Base-by-base conservation (phyloP, 1,139 yeast genomes). In the Saccharomycopsis hybrid region DNA sequence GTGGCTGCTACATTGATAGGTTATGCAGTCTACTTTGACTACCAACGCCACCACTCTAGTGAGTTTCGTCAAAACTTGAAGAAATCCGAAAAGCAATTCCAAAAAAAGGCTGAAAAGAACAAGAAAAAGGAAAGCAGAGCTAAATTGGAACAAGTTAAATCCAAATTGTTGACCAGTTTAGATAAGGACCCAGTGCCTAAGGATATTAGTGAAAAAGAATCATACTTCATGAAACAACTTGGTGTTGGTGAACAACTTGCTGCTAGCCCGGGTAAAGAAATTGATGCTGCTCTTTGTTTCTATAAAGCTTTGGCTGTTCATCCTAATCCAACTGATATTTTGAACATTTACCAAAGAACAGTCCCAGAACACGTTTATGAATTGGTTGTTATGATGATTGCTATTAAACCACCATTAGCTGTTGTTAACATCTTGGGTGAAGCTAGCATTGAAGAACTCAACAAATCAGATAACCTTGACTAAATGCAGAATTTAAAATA, bases 251-350 rank as follows among this genome's bases (percentile, higher is more conserved):
- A 90, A 66, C 82, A 79, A 65, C 71, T 82, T 57, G 76, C 83
- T 51, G 61, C 64, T 43, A 65, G 71, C 41, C 80, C 85, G 56
- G 80, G 77, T 55, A 72, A 74, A 59, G 83, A 82, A 65, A 68
- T 83, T 56, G 87, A 82, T 53, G 84, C 96, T 42, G 97, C 97
- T 41, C 73, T 89, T 59, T 79, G 85, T 60, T 92, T 89, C 76
- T 92, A 92, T 77, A 86, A 89, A 68, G 97, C 97, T n/a, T 76
- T 92, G 64, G 79, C 87, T 37, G 90, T 89, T 47, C 92, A 90
- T 68, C 97, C 98, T 55, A 85, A 85, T 68, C 98, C 97, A 52
- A 84, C 94, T 53, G 96, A 88, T 60, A 78, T 92, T 59, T 76
- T 92, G 65, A 84, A 84, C 44, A 82, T 92, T 61, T 90, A 87